Percentiles rank a stretch among this genome's conserved stretches.
phyloP scores from a whole-genome alignment of 2,329 filamentous ascomycete genomes.

The Biscogniauxia sp. region DNA sequence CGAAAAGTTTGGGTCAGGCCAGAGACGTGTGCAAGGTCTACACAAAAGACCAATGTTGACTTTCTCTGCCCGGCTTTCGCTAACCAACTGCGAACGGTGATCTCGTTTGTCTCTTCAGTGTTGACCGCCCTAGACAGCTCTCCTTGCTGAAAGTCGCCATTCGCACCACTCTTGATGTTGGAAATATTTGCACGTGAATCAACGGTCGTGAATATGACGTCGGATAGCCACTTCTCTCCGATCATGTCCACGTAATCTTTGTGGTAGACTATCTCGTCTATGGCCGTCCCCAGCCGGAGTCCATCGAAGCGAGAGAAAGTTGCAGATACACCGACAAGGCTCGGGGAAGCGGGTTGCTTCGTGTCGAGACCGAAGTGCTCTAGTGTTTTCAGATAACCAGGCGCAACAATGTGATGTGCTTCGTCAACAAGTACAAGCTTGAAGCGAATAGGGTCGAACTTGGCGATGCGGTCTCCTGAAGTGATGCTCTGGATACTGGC shows the following conservation, averaged over 20 bases:
- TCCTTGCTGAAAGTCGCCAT: constrained; percentile 75
- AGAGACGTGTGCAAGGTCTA: constrained; percentile 79
- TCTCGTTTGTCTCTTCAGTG: constrained; percentile 73
- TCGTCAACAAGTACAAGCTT: constrained; percentile 95
- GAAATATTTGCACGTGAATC: constrained; percentile 78
- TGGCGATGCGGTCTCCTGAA: constrained; percentile 72
- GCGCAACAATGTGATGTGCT: constrained; percentile 91
- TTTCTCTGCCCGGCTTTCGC: constrained; percentile 69
- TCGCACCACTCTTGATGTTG: constrained; percentile 58
- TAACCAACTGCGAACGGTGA: constrained; percentile 84
- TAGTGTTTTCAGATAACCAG: constrained; percentile 71
- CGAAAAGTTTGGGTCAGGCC: constrained; percentile 76
- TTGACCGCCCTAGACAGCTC: constrained; percentile 85
- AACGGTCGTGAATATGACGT: constrained; percentile 93
- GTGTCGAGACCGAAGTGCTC: constrained; percentile 69
- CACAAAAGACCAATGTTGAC: constrained; percentile 92
- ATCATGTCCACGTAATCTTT: constrained; percentile 67
- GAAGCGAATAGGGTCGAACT: constrained; percentile 76
- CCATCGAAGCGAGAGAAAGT: constrained; percentile 78
- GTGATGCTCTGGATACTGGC: constrained; percentile 85
- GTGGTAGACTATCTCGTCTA: constrained; percentile 96
- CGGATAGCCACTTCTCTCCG: constrained; percentile 84
- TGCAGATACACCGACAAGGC: constrained; percentile 87
- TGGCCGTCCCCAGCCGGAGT: constrained; percentile 74
- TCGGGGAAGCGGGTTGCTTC: constrained; percentile 54